Base-by-base conservation (phyloP, 345 rosid genomes). In the Rhizophora apiculata region DNA sequence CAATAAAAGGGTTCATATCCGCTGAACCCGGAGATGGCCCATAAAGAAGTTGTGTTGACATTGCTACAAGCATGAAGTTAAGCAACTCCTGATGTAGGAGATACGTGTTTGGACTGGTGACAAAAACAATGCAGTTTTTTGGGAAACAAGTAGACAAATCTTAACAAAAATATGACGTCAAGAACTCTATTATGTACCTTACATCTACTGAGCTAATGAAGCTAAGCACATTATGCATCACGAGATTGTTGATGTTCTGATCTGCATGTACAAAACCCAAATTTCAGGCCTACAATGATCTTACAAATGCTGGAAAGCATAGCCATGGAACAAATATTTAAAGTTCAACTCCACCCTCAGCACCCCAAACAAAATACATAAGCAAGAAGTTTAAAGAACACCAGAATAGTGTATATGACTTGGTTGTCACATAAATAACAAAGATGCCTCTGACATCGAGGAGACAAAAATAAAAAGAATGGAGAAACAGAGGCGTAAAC, bases 21-120 rank as follows among this genome's bases (percentile, higher is more conserved):
- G 76, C 71, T 26, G 85, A 85, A 72, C 92, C 90, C 15, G 90
- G 96, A 55, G 91, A 74, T 68, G 94, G 88, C 43, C 87, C 91
- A 43, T 81, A 89, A 36, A 82, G 92, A 80, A 95, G 98, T 79
- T 95, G 97, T 70, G 99, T 86, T 65, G 99, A 86, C 97, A 95
- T 90, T 2, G 90, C 85, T 62, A 89, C 80, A 58, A 88, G 86
- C 86, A 86, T 74, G 92, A 95, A 95, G 77, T 85, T 86, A 59
- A 95, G 88, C 85, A 92, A 80, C 90, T 92, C 97, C 78, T 86
- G 98, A 82, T 95, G 99, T 72, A 92, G 83, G 71, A 79, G 75
- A 73, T 87, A 86, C 43, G 94, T 83, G 49, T 79, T 83, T 68
- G 88, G 83, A 74, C 99, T 95, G 73, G 87, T 78, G 53, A 78